Base-by-base conservation (phyloP, 495 filamentous ascomycete genomes). In the Tuber calosporum region DNA sequence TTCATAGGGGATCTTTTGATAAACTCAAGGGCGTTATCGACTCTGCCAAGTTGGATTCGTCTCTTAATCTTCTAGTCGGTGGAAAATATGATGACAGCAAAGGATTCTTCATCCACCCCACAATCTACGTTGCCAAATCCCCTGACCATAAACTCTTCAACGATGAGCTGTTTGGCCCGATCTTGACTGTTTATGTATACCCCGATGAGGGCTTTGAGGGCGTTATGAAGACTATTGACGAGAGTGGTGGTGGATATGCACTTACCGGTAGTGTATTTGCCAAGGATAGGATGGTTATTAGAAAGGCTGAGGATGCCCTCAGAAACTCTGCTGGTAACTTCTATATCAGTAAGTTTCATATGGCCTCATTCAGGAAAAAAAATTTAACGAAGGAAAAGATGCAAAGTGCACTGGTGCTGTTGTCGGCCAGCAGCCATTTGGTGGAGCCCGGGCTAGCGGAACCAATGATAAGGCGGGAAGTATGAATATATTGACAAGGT, bases 381-480 rank as follows among this genome's bases (percentile, higher is more conserved):
- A 17, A 37, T n/a, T 15, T 70, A 42, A 70, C 13, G 3, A 13
- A 45, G 45, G 22, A 17, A 62, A 58, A 85, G 84, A 97, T 85
- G 92, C 90, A 85, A 96, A 97, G 88, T 91, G 89, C 82, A 97
- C 93, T 4, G 93, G 93, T 68, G 93, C 93, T 13, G 93, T 97
- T 48, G 92, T 96, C 3, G 93, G 93, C 20, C 93, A 97, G 86
- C 93, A 97, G 83, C 91, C 93, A 40, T 97, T 97, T 82, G 93
- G 93, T 67, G 93, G 93, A 70, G 89, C 90, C 58, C 86, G 93
- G 75, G 92, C 91, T 15, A 94, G 91, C 77, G 93, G 93, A 20
- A 97, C 93, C 66, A 95, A 95, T 78, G 93, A 97, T 83, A 97
- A 97, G 87, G 93, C 93, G 13, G 93, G 93, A 22, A 93, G 90